phyloP scores from a whole-genome alignment of 345 rosid genomes.

The Aurinia saxatilis region DNA sequence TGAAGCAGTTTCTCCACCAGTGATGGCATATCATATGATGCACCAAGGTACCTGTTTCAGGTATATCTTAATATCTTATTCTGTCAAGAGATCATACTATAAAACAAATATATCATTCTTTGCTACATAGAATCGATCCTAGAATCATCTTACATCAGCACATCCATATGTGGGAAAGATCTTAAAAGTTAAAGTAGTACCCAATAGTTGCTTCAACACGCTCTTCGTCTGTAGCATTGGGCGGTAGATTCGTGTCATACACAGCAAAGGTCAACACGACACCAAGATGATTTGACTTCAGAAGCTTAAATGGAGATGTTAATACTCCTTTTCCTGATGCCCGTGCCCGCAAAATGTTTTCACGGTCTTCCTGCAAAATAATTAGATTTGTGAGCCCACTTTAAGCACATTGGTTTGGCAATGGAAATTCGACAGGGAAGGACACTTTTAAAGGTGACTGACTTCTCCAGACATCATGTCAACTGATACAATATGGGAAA shows the following conservation, averaged over 20 bases:
- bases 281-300: conserved; percentile 87
- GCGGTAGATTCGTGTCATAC: conserved; percentile 59
- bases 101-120: background rate
- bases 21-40: conserved; percentile 94
- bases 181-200: conserved; percentile 29
- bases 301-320: conserved; percentile 92
- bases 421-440: background rate
- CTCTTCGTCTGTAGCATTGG: conserved; percentile 61
- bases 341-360: conserved; percentile 86
- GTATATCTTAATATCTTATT: background rate
- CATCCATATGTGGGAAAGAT: background rate
- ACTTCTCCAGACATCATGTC: conserved; percentile 99
- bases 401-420: conserved; percentile 1
- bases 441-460: conserved; percentile 9
- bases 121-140: background rate
- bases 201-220: conserved; percentile 75
- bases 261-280: conserved; percentile 94
- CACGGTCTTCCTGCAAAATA: conserved; percentile 74
- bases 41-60: conserved; percentile 73
- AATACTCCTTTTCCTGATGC: conserved; percentile 91
- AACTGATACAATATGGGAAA: conserved; percentile 85
- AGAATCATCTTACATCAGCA: background rate
- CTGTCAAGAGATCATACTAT: background rate
- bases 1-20: conserved; percentile 91
- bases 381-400: background rate